Conservation (phyloP, 805 yeast species). For the Yamadazyma endophytica region DNA sequence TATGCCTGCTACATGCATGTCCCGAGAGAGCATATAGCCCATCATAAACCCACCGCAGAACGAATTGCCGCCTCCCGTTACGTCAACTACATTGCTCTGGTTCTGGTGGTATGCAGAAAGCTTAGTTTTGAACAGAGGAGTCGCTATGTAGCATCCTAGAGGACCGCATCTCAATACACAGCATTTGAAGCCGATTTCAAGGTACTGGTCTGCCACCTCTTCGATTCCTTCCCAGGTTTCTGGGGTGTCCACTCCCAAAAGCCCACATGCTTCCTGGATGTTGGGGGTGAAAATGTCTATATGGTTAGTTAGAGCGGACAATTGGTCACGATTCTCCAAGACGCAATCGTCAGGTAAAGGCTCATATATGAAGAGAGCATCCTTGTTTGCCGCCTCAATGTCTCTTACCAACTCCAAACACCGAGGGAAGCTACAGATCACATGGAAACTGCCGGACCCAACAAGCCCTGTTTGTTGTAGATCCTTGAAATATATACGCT, state of each 20-base stretch:
- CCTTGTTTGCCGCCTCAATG: conserved; percentile 18
- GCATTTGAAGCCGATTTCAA: conserved; percentile 21
- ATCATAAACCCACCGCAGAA: conserved; percentile 46
- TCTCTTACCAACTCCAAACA: conserved; percentile 45
- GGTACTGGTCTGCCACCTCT: conserved; percentile 28
- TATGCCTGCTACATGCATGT: conserved; percentile 48
- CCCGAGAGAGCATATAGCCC: conserved; percentile 48
- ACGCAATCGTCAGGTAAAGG: conserved; percentile 78
- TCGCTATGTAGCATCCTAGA: conserved; percentile 56
- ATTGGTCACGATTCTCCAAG: conserved; percentile 35
- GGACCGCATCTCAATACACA: conserved; percentile 75
- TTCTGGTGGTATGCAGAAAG: conserved; percentile 71
- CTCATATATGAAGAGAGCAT: conserved; percentile 67
- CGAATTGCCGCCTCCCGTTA: conserved; percentile 44
- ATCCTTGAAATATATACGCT: conserved; percentile 55
- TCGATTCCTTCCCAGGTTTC: conserved; percentile 18
- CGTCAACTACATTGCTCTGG: conserved; percentile 33
- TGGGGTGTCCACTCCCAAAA: conserved; percentile 45
- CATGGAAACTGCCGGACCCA: conserved; percentile 49
- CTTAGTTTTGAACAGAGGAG: conserved; percentile 32
- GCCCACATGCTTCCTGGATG: conserved; percentile 72
- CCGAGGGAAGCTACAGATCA: conserved; percentile 70
- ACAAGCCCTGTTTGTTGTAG: conserved; percentile 37
- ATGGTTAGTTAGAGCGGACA: conserved; percentile 35
- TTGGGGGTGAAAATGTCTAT: conserved; percentile 77